Conservation (phyloP, 2,329 filamentous ascomycete genomes). For the Trichoderma semiorbis region DNA sequence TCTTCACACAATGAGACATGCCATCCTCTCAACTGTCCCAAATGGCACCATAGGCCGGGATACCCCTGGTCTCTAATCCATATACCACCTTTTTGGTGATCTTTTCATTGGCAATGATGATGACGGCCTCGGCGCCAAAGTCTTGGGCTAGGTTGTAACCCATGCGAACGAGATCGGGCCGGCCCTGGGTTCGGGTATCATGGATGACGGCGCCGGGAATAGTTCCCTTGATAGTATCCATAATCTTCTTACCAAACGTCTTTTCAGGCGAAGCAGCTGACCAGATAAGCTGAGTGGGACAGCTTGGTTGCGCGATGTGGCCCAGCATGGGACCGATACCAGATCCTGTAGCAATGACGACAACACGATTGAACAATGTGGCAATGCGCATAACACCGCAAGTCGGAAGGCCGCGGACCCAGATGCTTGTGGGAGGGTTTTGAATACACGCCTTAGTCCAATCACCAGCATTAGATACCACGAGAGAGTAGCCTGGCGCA, state of each 20-base stretch:
- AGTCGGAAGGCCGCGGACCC: conserved; percentile 65
- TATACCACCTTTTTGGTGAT: conserved; percentile 68
- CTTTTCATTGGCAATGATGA: conserved; percentile 67
- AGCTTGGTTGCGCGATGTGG: conserved; percentile 49
- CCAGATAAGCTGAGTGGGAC: conserved; percentile 63
- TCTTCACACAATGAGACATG: conserved; percentile 1
- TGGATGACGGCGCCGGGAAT: conserved; percentile 64
- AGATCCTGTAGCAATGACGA: conserved; percentile 69
- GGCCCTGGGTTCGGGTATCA: conserved; percentile 58
- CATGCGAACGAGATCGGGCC: conserved; percentile 54
- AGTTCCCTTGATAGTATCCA: conserved; percentile 52
- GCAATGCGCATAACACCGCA: conserved; percentile 66
- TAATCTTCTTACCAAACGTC: conserved; percentile 59
- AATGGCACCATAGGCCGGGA: conserved; percentile 69
- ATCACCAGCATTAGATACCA: conserved; percentile 71
- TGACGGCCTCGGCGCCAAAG: conserved; percentile 64
- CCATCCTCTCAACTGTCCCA: conserved; percentile 53
- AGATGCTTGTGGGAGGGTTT: conserved; percentile 58
- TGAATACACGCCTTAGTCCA: conserved; percentile 66
- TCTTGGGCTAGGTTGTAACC: conserved; percentile 52
- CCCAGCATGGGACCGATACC: conserved; percentile 69
- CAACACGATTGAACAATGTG: conserved; percentile 60
- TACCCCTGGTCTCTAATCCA: conserved; percentile 61
- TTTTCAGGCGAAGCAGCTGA: conserved; percentile 57
- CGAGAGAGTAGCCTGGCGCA: conserved; percentile 56